Conservation (phyloP, 441 rosid species). For the Jatropha podagrica region DNA sequence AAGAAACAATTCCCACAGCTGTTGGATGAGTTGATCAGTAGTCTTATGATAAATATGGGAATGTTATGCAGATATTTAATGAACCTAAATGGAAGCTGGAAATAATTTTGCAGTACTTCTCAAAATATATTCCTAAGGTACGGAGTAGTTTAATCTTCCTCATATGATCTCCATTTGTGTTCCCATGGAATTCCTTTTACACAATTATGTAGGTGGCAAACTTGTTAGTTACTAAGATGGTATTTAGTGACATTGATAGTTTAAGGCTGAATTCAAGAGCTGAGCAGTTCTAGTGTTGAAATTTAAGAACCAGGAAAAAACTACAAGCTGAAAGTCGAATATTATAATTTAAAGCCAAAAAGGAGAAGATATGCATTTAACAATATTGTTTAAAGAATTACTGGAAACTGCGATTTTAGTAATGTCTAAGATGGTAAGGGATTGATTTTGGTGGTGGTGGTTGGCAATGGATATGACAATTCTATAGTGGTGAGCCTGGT, state of each 20-base stretch:
- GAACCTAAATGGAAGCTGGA: slow-evolving; percentile 87
- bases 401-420: neutral
- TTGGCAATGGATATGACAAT: neutral
- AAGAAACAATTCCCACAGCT: neutral
- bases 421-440: neutral
- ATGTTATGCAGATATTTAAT: slow-evolving; percentile 51
- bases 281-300: neutral
- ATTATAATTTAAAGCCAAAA: neutral
- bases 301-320: neutral
- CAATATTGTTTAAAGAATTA: neutral
- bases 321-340: neutral
- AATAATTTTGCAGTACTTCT: slow-evolving; percentile 61
- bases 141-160: neutral
- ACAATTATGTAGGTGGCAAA: neutral
- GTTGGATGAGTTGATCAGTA: neutral
- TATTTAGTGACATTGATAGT: neutral
- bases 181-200: neutral
- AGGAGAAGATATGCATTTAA: neutral
- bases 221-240: neutral
- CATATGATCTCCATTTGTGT: neutral
- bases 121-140: slow-evolving; percentile 69
- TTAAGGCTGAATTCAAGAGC: neutral
- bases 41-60: slow-evolving; percentile 3
- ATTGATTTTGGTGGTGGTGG: neutral
- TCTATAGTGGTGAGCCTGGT: neutral